These are phyloP conservation scores for Eutrema japonicum DNA, from an alignment of 345 rosid genomes.

Conservation along the genomic window DNA sequence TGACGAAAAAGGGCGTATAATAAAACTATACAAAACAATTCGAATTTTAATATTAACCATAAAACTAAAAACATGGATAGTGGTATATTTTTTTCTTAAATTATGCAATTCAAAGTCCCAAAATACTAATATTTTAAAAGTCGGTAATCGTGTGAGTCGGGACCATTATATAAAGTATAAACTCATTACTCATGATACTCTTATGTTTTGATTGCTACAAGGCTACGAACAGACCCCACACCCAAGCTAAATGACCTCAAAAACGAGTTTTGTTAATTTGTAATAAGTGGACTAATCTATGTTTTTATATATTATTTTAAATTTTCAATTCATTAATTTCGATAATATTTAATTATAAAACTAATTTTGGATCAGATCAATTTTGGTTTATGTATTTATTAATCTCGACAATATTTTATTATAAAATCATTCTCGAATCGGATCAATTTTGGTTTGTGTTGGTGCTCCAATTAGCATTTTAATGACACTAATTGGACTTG, in stretches of 20 bases:
- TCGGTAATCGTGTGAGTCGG: neutral
- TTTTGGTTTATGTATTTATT: neutral
- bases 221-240: slow-evolving; percentile 27
- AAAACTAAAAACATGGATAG: neutral
- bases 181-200: neutral
- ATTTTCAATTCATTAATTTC: neutral
- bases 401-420: neutral
- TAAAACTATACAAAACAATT: neutral
- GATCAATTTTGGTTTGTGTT: neutral
- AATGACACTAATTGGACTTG: neutral
- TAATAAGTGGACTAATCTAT: neutral
- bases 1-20: neutral
- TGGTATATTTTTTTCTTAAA: neutral
- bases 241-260: slow-evolving; percentile 1
- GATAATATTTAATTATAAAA: neutral
- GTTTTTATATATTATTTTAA: neutral
- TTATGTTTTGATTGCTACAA: slow-evolving; percentile 27
- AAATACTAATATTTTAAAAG: neutral
- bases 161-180: slow-evolving; percentile 21
- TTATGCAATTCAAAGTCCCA: neutral
- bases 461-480: neutral
- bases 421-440: neutral
- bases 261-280: neutral
- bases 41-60: neutral
- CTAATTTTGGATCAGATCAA: neutral